Evolutionary conservation across 139 green algal genomes (phyloP).

Genomic region (Chlorella sp.): DNA sequence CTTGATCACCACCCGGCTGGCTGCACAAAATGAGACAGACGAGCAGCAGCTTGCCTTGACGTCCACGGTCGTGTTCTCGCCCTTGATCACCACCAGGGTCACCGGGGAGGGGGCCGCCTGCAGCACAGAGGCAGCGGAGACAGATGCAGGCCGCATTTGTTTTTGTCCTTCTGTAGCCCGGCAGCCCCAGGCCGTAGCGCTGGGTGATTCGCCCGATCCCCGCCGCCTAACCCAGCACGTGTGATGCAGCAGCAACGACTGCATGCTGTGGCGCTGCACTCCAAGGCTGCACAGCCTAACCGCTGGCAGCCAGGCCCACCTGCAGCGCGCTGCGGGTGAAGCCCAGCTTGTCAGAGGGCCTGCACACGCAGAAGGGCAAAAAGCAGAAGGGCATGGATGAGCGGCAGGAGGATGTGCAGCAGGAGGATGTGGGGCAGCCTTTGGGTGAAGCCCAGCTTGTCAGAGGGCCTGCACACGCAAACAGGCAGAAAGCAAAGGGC

Average conservation of each 20-base stretch:
- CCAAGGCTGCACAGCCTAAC: not conserved
- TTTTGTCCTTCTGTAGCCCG: too few relatives aligned
- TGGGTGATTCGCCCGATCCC: too few relatives aligned
- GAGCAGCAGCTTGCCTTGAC: too few relatives aligned
- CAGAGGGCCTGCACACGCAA: conserved; percentile 62
- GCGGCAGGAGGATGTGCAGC: not conserved
- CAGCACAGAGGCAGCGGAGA: not conserved
- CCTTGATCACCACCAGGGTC: conserved; percentile 74
- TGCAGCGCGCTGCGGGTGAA: conserved; percentile 68
- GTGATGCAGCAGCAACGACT: too few relatives aligned
- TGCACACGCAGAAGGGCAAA: not conserved
- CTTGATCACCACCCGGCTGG: too few relatives aligned
- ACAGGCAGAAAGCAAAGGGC: not conserved
- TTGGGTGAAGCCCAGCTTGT: conserved; percentile 71
- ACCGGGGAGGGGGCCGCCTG: conserved; percentile 76
- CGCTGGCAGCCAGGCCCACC: not conserved
- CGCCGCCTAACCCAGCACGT: too few relatives aligned
- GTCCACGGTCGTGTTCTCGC: conserved; percentile 87
- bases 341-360: conserved; percentile 30
- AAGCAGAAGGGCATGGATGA: not conserved
- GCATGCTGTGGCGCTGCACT: too few relatives aligned
- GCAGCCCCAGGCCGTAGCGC: too few relatives aligned
- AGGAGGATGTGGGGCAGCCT: too few relatives aligned
- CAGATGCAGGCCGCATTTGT: too few relatives aligned
- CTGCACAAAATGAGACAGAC: too few relatives aligned